Conservation (phyloP, 2,329 filamentous ascomycete species). For the Aspergillus sp. region DNA sequence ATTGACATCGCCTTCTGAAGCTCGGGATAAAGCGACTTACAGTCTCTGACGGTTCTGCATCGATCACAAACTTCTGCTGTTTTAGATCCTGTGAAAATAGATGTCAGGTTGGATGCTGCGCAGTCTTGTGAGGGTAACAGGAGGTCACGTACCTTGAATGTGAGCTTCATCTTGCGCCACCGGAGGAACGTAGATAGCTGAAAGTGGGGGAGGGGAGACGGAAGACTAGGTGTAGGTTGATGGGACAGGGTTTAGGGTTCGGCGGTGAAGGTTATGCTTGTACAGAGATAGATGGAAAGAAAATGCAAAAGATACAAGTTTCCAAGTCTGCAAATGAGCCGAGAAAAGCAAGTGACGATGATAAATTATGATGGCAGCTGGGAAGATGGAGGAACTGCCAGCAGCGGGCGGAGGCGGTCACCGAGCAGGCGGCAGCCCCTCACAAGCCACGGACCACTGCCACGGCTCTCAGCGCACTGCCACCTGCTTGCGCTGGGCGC, state of each 20-base stretch:
- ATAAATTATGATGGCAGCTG: constrained; percentile 21
- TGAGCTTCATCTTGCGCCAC: constrained; percentile 63
- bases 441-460: constrained; percentile 9
- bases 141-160: constrained; percentile 60
- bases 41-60: constrained; percentile 87
- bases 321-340: constrained; percentile 1
- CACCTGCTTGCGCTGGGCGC: not conserved
- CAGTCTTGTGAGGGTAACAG: constrained; percentile 10
- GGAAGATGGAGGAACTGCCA: constrained; percentile 1
- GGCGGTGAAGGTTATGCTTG: not conserved
- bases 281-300: not conserved
- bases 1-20: constrained; percentile 19
- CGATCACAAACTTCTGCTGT: constrained; percentile 97
- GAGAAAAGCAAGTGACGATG: constrained; percentile 7
- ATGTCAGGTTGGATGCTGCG: constrained; percentile 19
- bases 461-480: not conserved
- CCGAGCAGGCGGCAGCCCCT: not conserved
- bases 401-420: constrained; percentile 17
- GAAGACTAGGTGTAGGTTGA: constrained; percentile 5
- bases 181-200: constrained; percentile 27
- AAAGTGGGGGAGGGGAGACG: constrained; percentile 16
- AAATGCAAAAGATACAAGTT: not conserved
- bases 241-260: not conserved
- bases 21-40: constrained; percentile 54
- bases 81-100: constrained; percentile 74